Evolutionary conservation across 78 protist genomes (phyloP).

Genomic region (slime mould (Dictyostelium discoideum)): DNA sequence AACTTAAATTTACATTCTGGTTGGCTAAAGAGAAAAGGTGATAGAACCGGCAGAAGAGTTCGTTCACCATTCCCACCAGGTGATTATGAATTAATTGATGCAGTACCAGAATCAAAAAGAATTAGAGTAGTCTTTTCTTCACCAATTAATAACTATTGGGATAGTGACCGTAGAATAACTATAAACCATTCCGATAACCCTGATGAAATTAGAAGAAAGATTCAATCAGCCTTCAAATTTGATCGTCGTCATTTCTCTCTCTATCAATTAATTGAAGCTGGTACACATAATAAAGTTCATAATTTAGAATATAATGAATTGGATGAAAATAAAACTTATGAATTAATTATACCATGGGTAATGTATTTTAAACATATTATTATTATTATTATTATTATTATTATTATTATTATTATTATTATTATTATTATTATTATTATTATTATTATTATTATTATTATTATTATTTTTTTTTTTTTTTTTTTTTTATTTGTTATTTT

Average conservation of each 20-base stretch:
- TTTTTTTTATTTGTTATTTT: too few species aligned
- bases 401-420: too few species aligned
- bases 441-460: too few species aligned
- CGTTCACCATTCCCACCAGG: background rate
- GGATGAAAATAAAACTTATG: slow-evolving; percentile 7
- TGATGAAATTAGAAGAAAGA: background rate
- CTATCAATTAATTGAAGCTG: background rate
- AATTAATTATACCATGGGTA: slow-evolving; percentile 17
- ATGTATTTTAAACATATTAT: background rate
- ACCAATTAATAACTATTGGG: background rate
- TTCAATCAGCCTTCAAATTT: slow-evolving; percentile 12
- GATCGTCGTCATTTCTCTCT: slow-evolving; percentile 33
- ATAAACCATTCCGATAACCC: background rate
- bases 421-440: too few species aligned
- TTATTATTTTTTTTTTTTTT: too few species aligned
- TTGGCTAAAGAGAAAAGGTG: background rate
- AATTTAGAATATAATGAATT: background rate
- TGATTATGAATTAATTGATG: background rate
- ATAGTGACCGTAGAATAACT: background rate
- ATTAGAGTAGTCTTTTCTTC: background rate
- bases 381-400: too few species aligned
- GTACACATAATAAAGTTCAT: background rate
- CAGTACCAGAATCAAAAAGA: background rate
- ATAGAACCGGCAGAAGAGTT: background rate
- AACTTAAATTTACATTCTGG: background rate